Conservation (phyloP, 805 yeast species). For the Zygosaccharomyces bailii region DNA sequence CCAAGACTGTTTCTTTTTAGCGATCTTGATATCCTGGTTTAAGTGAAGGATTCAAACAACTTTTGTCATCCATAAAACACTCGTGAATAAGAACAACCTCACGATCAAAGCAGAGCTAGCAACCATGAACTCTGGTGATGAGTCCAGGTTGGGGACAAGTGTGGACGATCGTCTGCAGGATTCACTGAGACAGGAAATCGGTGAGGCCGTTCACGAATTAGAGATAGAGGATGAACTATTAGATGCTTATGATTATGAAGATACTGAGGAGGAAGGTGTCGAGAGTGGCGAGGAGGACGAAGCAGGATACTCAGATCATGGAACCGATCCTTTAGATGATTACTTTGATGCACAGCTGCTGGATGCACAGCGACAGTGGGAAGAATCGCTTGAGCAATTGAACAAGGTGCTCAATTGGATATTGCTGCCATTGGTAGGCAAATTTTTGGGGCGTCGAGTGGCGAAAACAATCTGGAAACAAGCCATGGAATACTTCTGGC, state of each 20-base stretch:
- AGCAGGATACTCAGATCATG: conserved; percentile 15
- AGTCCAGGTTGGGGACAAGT: background rate
- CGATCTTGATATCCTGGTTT: background rate
- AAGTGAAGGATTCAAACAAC: background rate
- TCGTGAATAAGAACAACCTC: background rate
- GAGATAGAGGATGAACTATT: conserved; percentile 9
- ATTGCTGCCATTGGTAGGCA: conserved; percentile 63
- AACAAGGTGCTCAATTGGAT: conserved; percentile 56
- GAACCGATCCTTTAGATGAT: conserved; percentile 15
- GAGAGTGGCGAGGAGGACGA: conserved; percentile 10
- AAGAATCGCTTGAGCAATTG: conserved; percentile 59
- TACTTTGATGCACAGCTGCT: conserved; percentile 30
- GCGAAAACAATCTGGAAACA: conserved; percentile 41
- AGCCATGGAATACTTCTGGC: conserved; percentile 26
- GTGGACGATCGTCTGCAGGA: background rate
- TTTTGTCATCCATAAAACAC: background rate
- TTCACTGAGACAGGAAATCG: conserved; percentile 8
- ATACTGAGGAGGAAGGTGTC: conserved; percentile 3
- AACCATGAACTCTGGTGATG: conserved; percentile 7
- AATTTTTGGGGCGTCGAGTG: conserved; percentile 59
- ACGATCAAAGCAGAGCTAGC: background rate
- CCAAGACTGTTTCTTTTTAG: background rate
- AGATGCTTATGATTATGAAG: conserved; percentile 9
- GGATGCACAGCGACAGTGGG: conserved; percentile 70
- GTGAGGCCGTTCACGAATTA: conserved; percentile 4